Conservation (phyloP, 257 asterid species). For the Rubia yunnanensis region DNA sequence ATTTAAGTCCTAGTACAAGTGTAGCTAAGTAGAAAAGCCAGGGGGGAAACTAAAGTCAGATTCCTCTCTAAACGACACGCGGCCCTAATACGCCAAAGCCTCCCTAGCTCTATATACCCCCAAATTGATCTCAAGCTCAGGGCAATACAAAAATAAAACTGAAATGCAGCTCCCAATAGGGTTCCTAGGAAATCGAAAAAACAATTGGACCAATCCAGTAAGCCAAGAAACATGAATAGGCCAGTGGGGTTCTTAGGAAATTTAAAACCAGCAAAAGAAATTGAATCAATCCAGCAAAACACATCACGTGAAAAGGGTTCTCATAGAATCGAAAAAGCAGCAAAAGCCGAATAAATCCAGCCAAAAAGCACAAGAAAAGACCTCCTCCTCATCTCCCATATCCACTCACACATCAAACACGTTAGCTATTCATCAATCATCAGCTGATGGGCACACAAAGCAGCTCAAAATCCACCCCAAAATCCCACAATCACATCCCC, state of each 20-base stretch:
- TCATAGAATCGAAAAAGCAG: background rate
- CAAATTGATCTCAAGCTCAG: background rate
- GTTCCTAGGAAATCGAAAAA: background rate
- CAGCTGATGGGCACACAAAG: background rate
- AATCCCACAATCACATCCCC: background rate
- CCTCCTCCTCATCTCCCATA: no score
- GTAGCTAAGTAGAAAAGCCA: background rate
- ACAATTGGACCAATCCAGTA: no score
- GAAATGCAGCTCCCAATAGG: background rate
- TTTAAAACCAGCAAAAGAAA: no score
- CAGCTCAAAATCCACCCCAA: background rate
- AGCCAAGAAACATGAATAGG: no score
- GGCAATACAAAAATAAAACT: background rate
- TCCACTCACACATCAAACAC: no score
- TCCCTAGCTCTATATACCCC: background rate
- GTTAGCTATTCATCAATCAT: no score
- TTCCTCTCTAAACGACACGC: background rate
- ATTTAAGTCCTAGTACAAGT: background rate
- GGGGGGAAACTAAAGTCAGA: background rate
- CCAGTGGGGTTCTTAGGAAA: background rate
- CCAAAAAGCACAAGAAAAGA: background rate
- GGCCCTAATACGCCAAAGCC: background rate
- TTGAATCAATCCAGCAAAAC: background rate
- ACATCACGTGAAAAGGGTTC: background rate
- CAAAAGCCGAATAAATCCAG: background rate